phyloP scores from a whole-genome alignment of 768 basidiomycete genomes.

The Auriscalpium microsporum region DNA sequence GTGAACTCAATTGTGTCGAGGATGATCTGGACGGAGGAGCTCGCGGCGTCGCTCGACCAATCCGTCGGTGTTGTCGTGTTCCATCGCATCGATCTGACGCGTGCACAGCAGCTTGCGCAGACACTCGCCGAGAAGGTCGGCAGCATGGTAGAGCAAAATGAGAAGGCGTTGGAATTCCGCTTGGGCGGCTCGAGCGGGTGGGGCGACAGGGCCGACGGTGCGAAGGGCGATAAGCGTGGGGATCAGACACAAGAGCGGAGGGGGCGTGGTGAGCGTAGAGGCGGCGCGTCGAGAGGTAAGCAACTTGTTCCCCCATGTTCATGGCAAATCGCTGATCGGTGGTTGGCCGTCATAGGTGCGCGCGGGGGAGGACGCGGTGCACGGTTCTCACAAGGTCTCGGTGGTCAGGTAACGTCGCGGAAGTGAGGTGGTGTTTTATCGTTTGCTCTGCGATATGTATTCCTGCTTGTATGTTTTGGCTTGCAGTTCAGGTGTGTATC shows the following conservation, averaged over 20 bases:
- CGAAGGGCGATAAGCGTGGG: constrained; percentile 69
- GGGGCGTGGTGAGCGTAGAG: constrained; percentile 62
- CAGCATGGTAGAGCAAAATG: constrained; percentile 83
- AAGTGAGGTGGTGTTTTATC: neutral
- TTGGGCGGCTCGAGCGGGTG: constrained; percentile 60
- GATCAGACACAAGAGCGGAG: constrained; percentile 74
- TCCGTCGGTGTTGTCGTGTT: constrained; percentile 86
- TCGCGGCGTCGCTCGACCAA: constrained; percentile 89
- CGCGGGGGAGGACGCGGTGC: constrained; percentile 8
- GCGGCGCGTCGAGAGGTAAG: constrained; percentile 35
- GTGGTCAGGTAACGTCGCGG: constrained; percentile 8
- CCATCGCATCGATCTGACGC: constrained; percentile 83
- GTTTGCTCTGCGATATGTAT: neutral
- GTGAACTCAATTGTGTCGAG: constrained; percentile 91
- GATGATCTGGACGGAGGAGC: constrained; percentile 98
- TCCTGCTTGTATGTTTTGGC: neutral
- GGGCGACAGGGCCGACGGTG: constrained; percentile 61
- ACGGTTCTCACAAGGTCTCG: constrained; percentile 12
- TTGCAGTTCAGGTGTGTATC: neutral
- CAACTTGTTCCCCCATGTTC: neutral
- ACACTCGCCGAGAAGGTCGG: constrained; percentile 83
- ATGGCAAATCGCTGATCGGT: neutral
- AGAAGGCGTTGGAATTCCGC: constrained; percentile 80
- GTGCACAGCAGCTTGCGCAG: constrained; percentile 84
- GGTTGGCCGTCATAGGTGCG: constrained; percentile 1